These are phyloP conservation scores for Saksenaea oblongispora DNA, from an alignment of 371 early-diverging fungal genomes.

Conservation along the genomic window DNA sequence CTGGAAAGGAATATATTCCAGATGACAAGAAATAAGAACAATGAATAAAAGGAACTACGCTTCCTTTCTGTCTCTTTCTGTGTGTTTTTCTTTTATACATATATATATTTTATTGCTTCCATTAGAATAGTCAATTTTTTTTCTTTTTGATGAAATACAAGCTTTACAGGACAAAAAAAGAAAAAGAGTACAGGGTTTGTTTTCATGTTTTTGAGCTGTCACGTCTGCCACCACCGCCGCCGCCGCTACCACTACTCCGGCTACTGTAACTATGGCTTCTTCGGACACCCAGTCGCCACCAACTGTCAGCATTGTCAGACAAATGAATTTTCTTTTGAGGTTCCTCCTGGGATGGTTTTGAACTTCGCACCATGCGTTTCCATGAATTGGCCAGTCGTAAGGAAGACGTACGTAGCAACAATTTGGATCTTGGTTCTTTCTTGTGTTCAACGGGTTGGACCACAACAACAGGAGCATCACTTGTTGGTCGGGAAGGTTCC, in stretches of 20 bases:
- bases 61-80: neutral
- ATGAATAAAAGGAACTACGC: neutral
- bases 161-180: no score
- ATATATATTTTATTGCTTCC: neutral
- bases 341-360: neutral
- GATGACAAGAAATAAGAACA: slow-evolving; percentile 37
- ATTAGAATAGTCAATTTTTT: no score
- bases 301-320: neutral
- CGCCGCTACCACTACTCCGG: no score
- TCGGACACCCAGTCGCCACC: neutral
- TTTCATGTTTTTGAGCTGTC: no score
- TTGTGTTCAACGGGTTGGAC: neutral
- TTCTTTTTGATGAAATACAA: no score
- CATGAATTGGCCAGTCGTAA: neutral
- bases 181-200: no score
- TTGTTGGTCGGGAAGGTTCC: no score
- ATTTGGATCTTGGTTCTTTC: neutral
- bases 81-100: neutral
- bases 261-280: neutral
- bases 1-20: slow-evolving; percentile 43
- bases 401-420: neutral
- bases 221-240: no score
- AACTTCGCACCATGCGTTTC: neutral
- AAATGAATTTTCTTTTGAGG: neutral
- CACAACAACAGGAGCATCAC: no score